Evolutionary conservation across 495 filamentous ascomycete species (phyloP).

Genomic region (Hyaloscypha hepaticicola): DNA sequence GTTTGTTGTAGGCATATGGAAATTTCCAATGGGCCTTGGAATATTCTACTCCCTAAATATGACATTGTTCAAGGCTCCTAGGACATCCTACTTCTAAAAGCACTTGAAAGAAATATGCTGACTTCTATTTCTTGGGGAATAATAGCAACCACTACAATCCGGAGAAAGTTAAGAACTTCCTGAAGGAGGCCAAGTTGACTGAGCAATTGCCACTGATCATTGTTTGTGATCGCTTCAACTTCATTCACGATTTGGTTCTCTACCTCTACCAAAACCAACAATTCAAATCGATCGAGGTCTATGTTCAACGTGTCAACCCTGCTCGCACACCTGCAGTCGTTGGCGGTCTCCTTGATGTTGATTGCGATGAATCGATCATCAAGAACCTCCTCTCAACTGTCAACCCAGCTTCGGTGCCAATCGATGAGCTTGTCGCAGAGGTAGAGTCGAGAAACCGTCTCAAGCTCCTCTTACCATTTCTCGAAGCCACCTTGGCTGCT

Average conservation of each 20-base stretch:
- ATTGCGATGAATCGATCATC: constrained; percentile 95
- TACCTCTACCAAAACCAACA: constrained; percentile 99
- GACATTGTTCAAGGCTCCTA: too few species aligned
- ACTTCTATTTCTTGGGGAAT: neutral
- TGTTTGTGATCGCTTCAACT: constrained; percentile 97
- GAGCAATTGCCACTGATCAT: constrained; percentile 97
- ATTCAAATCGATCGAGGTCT: constrained; percentile 98
- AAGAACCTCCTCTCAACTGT: constrained; percentile 90
- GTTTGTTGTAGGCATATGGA: too few species aligned
- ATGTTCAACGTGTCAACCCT: constrained; percentile 98
- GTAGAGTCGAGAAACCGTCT: constrained; percentile 94
- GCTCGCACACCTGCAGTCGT: constrained; percentile 90
- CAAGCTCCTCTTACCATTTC: constrained; percentile 94
- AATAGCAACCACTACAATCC: constrained; percentile 88
- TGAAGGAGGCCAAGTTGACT: constrained; percentile 90
- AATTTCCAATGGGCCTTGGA: too few species aligned
- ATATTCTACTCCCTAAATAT: too few species aligned
- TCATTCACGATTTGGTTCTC: constrained; percentile 93
- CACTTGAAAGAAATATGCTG: too few species aligned
- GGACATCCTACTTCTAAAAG: too few species aligned
- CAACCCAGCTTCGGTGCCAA: constrained; percentile 80
- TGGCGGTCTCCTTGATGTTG: constrained; percentile 93
- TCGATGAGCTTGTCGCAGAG: constrained; percentile 92
- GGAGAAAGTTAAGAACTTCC: constrained; percentile 98
- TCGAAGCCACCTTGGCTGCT: constrained; percentile 84